Conservation (phyloP, 257 asterid species). For the Rauvolfia tetraphylla region DNA sequence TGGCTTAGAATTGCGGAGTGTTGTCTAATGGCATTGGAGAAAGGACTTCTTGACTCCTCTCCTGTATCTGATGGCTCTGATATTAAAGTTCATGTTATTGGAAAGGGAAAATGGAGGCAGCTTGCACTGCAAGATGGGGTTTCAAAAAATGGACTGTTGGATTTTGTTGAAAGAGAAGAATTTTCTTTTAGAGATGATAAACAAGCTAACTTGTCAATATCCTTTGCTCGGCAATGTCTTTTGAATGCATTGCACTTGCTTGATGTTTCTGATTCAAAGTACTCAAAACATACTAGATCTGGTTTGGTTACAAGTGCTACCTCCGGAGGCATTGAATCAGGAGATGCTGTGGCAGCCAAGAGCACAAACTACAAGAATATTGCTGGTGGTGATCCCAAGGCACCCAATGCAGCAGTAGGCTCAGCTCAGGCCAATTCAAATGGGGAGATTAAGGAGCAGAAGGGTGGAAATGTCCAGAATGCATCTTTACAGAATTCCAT, state of each 20-base stretch:
- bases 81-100: constrained; percentile 54
- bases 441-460: constrained; percentile 71
- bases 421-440: constrained; percentile 44
- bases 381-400: constrained; percentile 38
- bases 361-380: constrained; percentile 30
- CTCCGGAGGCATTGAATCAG: constrained; percentile 42
- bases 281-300: constrained; percentile 32
- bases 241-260: constrained; percentile 61
- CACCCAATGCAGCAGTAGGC: constrained; percentile 27
- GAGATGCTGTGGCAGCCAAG: constrained; percentile 34
- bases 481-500: constrained; percentile 46
- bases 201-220: constrained; percentile 47
- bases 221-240: constrained; percentile 70
- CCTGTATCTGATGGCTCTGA: constrained; percentile 37
- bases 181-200: constrained; percentile 31
- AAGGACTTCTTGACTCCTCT: constrained; percentile 56
- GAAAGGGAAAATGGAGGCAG: constrained; percentile 92
- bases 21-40: constrained; percentile 79
- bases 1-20: constrained; percentile 90
- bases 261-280: constrained; percentile 44
- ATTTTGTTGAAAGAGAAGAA: constrained; percentile 29
- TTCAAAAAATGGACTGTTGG: constrained; percentile 29
- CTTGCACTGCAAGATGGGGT: constrained; percentile 45
- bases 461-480: constrained; percentile 48
- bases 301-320: constrained; percentile 23